phyloP scores from a whole-genome alignment of 805 yeast genomes.

The Isabelozyma rhagii region DNA sequence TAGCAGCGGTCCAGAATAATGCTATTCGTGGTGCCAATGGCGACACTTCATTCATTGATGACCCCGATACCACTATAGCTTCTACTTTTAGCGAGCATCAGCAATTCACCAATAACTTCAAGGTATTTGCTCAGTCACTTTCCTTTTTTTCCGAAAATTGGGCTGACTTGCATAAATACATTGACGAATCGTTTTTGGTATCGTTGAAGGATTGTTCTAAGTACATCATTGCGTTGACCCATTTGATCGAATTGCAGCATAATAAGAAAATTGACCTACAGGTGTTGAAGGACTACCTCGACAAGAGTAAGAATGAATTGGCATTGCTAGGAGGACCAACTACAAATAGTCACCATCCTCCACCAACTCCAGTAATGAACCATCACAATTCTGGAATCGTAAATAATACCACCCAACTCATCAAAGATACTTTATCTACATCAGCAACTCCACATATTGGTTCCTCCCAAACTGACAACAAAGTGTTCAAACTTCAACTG shows the following conservation, averaged over 20 bases:
- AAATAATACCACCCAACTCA: conserved; percentile 40
- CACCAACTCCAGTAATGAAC: conserved; percentile 30
- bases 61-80: conserved; percentile 1
- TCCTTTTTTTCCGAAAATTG: conserved; percentile 38
- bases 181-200: conserved; percentile 79
- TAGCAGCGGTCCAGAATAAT: conserved; percentile 45
- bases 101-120: conserved; percentile 27
- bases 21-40: conserved; percentile 1
- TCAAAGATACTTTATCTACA: conserved; percentile 50
- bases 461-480: conserved; percentile 40
- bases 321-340: conserved; percentile 16
- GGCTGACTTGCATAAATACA: conserved; percentile 38
- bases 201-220: conserved; percentile 85
- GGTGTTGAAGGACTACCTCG: conserved; percentile 74
- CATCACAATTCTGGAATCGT: conserved; percentile 25
- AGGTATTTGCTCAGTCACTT: conserved; percentile 36
- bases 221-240: conserved; percentile 46
- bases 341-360: conserved; percentile 12
- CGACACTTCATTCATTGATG: conserved; percentile 2
- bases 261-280: conserved; percentile 90
- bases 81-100: conserved; percentile 1
- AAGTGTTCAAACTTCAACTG: conserved; percentile 39
- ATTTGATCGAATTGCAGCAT: conserved; percentile 77
- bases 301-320: conserved; percentile 67
- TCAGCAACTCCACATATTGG: conserved; percentile 42